phyloP scores from a whole-genome alignment of 1,284 basidiomycete species.

The Porodaedalea pini region DNA sequence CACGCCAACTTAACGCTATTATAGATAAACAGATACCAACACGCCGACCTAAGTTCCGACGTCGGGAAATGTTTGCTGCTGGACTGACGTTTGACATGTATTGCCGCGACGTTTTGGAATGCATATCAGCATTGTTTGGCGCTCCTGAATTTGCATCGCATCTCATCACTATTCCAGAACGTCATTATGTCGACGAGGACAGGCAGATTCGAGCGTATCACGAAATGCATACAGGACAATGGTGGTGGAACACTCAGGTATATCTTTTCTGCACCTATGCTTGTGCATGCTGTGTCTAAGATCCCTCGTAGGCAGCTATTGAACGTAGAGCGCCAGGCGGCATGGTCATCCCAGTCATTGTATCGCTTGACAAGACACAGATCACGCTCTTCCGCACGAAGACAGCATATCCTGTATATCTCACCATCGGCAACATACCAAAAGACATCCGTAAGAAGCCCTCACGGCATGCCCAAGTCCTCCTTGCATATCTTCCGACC shows the following conservation, averaged over 20 bases:
- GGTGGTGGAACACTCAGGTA: conserved; percentile 27
- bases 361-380: conserved; percentile 25
- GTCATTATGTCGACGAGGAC: conserved; percentile 6
- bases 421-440: conserved; percentile 29
- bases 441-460: conserved; percentile 23
- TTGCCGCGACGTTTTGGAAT: conserved; percentile 23
- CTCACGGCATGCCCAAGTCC: conserved; percentile 23
- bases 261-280: neutral
- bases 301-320: neutral
- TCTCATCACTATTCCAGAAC: conserved; percentile 16
- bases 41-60: no score
- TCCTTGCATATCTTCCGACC: conserved; percentile 27
- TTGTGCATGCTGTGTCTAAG: neutral
- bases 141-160: conserved; percentile 21
- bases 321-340: conserved; percentile 17
- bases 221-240: conserved; percentile 26
- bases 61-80: neutral
- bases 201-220: conserved; percentile 18
- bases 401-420: conserved; percentile 27
- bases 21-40: no score
- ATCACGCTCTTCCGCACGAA: conserved; percentile 25
- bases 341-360: conserved; percentile 24
- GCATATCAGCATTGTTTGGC: conserved; percentile 21
- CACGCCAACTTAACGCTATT: no score
- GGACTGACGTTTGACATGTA: conserved; percentile 17